phyloP scores from a whole-genome alignment of 768 basidiomycete species.

The Trametes maxima region DNA sequence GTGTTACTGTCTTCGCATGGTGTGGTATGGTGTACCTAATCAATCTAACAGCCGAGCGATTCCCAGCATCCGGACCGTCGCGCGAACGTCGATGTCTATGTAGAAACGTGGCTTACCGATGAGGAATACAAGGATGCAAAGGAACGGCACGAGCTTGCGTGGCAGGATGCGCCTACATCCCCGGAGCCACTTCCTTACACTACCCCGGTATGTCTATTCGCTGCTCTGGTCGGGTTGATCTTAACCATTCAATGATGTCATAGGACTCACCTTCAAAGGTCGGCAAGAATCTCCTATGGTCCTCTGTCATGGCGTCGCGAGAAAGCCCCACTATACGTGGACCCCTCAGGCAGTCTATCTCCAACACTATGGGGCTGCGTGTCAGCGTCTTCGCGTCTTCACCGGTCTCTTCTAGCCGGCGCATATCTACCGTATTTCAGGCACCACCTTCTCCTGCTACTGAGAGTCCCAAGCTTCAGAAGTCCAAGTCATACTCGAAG shows the following conservation, averaged over 20 bases:
- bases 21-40: background rate
- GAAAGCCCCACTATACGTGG: constrained; percentile 37
- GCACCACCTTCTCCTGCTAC: constrained; percentile 30
- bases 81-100: constrained; percentile 67
- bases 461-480: constrained; percentile 57
- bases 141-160: constrained; percentile 58
- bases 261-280: constrained; percentile 40
- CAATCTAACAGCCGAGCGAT: constrained; percentile 60
- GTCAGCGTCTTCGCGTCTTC: constrained; percentile 52
- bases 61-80: constrained; percentile 77
- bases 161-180: constrained; percentile 61
- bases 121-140: constrained; percentile 71
- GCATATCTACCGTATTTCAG: constrained; percentile 42
- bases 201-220: constrained; percentile 26
- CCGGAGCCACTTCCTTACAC: constrained; percentile 48
- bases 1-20: background rate
- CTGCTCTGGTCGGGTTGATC: too few relatives aligned
- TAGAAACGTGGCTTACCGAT: constrained; percentile 81
- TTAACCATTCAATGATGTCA: background rate
- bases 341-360: constrained; percentile 50
- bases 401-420: constrained; percentile 32
- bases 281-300: constrained; percentile 76
- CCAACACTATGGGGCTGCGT: constrained; percentile 45
- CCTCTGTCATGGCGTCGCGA: constrained; percentile 48
- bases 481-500: constrained; percentile 61